Evolutionary conservation across 805 yeast species (phyloP), one percentile per base, ranked within the genome.

Genomic region (Wickerhamomyces rabaulensis): DNA sequence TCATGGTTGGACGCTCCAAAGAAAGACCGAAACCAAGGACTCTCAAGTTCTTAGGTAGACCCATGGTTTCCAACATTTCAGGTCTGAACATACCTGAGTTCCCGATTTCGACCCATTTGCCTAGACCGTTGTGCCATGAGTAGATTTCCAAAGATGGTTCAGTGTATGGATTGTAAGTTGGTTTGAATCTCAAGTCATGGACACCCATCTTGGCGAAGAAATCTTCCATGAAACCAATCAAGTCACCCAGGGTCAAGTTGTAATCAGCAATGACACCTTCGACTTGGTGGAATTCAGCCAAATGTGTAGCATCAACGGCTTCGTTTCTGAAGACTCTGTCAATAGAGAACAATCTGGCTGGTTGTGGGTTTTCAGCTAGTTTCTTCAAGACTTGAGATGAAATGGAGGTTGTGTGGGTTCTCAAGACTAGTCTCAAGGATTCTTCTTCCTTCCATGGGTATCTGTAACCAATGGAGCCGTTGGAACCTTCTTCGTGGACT

Each of bases 51-150:
- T 84, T 84, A 50, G 99, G 99, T 62, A 94, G 78, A 31, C 99
- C 99, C 98, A 94, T 92, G 40, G 96, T 74, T 72, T 90, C 97
- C 65, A 95, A 77, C 99, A 94, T 94, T 73, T 94, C 99, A 13
- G 99, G 99, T 72, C 99, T 84, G 78, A 94, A 94, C 96, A 94
- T 86, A 68, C 99, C 99, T 17, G 97, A 90, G 76, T 94, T 94
- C 68, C 99, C 99, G 62, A 94, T 92, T 75, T 94, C 99, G 52
- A 94, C 99, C 99, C 99, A 95, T 68, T 89, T 94, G 58, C 78
- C 83, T 60, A 94, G 78, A 43, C 97, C 97, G 58, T 81, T 83
- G 71, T 94, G 99, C 86, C 88, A 94, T 42, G 97, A 94, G 68
- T 85, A 94, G 56, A 94, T 94, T 74, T 94, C 99, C 80, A 94